These are phyloP conservation scores for Eurotiales sp. DNA, from an alignment of 2,329 filamentous ascomycete species.

Conservation along the genomic window DNA sequence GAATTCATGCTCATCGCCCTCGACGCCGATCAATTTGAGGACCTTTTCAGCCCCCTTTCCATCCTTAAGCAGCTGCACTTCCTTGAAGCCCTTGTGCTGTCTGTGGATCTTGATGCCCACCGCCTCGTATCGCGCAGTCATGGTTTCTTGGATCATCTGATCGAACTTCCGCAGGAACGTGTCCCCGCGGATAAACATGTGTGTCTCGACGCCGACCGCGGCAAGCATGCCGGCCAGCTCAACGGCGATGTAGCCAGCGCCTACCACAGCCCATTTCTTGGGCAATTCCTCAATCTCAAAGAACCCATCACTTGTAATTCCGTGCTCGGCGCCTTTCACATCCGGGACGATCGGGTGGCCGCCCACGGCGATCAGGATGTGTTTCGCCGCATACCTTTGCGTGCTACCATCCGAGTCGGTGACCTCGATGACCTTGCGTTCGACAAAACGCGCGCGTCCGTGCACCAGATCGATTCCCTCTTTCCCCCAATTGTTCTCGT, in stretches of 20 bases:
- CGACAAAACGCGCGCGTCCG: conserved; percentile 46
- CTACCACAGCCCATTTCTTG: conserved; percentile 48
- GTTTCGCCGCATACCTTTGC: conserved; percentile 40
- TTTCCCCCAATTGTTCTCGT: conserved; percentile 48
- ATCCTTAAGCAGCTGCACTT: conserved; percentile 43
- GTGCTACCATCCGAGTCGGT: conserved; percentile 36
- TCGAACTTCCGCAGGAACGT: conserved; percentile 50
- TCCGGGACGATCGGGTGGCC: conserved; percentile 42
- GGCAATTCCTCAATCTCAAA: conserved; percentile 50
- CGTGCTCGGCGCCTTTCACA: conserved; percentile 45
- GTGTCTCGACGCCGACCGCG: conserved; percentile 47
- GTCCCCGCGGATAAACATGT: conserved; percentile 49
- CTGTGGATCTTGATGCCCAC: conserved; percentile 47
- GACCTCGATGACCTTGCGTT: conserved; percentile 44
- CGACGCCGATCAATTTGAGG: conserved; percentile 42
- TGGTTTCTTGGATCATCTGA: conserved; percentile 50
- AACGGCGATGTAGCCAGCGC: conserved; percentile 51
- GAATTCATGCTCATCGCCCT: conserved; percentile 42
- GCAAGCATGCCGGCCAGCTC: conserved; percentile 51
- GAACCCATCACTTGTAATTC: conserved; percentile 51
- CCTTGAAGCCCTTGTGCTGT: conserved; percentile 45
- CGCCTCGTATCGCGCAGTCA: conserved; percentile 50
- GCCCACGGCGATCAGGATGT: conserved; percentile 49
- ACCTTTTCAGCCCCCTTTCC: conserved; percentile 46
- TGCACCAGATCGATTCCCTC: conserved; percentile 51